Evolutionary conservation across 2,329 filamentous ascomycete species (phyloP), one percentile per base, ranked within the genome.

Genomic region (Trichoderma polysporum): DNA sequence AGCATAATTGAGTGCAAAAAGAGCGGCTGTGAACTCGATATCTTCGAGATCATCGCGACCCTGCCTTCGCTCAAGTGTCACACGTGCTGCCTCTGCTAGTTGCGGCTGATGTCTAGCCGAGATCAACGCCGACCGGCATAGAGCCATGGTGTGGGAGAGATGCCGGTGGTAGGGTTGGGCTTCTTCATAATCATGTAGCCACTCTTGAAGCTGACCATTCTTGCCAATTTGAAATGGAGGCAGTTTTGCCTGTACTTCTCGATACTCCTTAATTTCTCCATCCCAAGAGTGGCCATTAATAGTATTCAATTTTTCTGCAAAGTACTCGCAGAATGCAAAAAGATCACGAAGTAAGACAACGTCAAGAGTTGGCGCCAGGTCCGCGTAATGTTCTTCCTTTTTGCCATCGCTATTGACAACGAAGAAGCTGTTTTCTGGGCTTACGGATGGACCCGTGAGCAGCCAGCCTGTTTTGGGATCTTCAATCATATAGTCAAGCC

Each of bases 341-440:
- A 68, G 60, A 33, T 68, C 60, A 17, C 66, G 66, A n/a, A 68
- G 27, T 22, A 68, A 37, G 15, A 52, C 60, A 13, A 66, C 39
- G 12, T 68, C 66, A 39, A 68, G 60, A 31, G 66, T 66, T 10
- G 66, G 66, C 4, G 66, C 56, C 15, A 68, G 15, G 8, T 4
- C 35, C 10, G 58, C 58, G 37, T 12, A 39, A 7, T 67, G 66
- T 13, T 67, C 66, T 31, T 67, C 56, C 52, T 65, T 67, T 22
- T 64, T 39, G 1, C 52, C 39, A 4, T 57, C 22, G 0, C 7
- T 33, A 15, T 50, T 53, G 39, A 57, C 35, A n/a, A 58, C 4
- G 15, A 67, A 67, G 37, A 67, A 67, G 31, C 66, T 67, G 31
- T 67, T 67, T 56, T 67, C 66, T 5, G 66, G 66, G 19, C 66